Evolutionary conservation across 495 filamentous ascomycete genomes (phyloP).

Genomic region (Hypoxylon lenormandii): DNA sequence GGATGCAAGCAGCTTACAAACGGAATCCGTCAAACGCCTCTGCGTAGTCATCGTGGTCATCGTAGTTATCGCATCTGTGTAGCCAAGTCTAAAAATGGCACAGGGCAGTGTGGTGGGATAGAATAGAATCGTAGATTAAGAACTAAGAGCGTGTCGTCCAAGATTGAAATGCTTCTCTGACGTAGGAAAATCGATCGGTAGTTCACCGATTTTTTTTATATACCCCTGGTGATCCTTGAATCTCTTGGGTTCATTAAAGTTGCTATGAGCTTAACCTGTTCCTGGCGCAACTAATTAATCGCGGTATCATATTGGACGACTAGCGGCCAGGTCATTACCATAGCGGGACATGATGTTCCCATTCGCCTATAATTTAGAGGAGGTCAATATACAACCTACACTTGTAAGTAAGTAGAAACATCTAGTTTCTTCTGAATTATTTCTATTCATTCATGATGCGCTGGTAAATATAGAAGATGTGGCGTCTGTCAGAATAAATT

Average conservation of each 20-base stretch:
- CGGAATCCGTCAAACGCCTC: conserved; percentile 16
- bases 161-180: conserved; percentile 31
- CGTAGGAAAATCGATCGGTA: conserved; percentile 17
- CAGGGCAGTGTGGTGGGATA: neutral
- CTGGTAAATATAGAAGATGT: neutral
- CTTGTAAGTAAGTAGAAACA: neutral
- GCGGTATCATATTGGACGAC: conserved; percentile 20
- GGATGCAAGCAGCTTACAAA: conserved; percentile 7
- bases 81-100: conserved; percentile 31
- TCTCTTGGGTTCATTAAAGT: conserved; percentile 23
- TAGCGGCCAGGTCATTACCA: neutral
- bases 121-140: conserved; percentile 1
- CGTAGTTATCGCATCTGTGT: neutral
- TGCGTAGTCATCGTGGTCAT: conserved; percentile 13
- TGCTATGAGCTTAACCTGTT: conserved; percentile 37
- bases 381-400: neutral
- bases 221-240: conserved; percentile 39
- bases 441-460: neutral
- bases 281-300: conserved; percentile 25
- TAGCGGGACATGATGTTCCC: neutral
- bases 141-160: conserved; percentile 6
- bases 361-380: neutral
- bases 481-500: too few relatives aligned
- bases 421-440: neutral
- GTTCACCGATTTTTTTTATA: conserved; percentile 1